A percentile compares a stretch with the other conserved stretches of the same genome.
These are phyloP conservation scores for Candida sanyaensis DNA, from an alignment of 1,139 yeast genomes.

Conservation along the genomic window DNA sequence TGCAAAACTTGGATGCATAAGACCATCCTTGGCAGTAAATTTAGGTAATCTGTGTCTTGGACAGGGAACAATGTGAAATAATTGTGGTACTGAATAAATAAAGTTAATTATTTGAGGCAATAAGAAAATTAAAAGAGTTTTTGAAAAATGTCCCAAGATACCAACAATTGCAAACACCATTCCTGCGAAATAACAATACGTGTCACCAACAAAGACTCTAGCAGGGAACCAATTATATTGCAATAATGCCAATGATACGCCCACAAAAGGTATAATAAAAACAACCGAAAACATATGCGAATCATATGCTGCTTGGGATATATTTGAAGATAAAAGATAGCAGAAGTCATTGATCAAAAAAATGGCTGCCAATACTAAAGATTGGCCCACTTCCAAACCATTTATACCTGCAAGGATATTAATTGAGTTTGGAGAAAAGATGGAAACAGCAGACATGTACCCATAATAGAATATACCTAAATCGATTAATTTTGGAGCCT, in stretches of 20 bases:
- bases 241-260: conserved; percentile 77
- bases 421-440: conserved; percentile 95
- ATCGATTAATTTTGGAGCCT: conserved; percentile 57
- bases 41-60: conserved; percentile 93
- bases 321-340: conserved; percentile 51
- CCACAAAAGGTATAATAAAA: conserved; percentile 80
- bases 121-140: conserved; percentile 82
- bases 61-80: conserved; percentile 83
- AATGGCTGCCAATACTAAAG: conserved; percentile 71
- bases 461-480: conserved; percentile 77
- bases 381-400: conserved; percentile 96
- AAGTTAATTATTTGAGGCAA: conserved; percentile 91
- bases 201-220: conserved; percentile 92
- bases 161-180: conserved; percentile 99
- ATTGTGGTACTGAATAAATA: conserved; percentile 84
- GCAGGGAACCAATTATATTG: conserved; percentile 91
- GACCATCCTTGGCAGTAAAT: conserved; percentile 66
- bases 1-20: conserved; percentile 67
- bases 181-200: conserved; percentile 96
- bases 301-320: conserved; percentile 65
- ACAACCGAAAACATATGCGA: conserved; percentile 83
- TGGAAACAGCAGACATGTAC: conserved; percentile 90
- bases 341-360: conserved; percentile 75
- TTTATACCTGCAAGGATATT: conserved; percentile 95
- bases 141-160: conserved; percentile 92